phyloP scores from a whole-genome alignment of 2,329 filamentous ascomycete genomes.

The Calonectria honghensis region DNA sequence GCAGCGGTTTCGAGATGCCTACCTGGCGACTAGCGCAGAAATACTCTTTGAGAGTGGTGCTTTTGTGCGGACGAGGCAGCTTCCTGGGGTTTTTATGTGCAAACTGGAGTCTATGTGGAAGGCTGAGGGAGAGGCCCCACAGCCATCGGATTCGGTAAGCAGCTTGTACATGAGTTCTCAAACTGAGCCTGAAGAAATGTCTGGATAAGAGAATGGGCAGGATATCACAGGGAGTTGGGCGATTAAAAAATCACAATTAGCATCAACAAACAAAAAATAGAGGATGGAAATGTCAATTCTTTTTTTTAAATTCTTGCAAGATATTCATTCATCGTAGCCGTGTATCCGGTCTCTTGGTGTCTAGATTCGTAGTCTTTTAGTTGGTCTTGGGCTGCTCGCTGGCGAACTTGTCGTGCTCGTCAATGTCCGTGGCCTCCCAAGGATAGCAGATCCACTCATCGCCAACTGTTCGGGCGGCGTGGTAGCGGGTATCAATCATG shows the following conservation, averaged over 20 bases:
- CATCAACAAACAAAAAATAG: not conserved
- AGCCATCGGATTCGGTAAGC: not conserved
- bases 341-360: slow-evolving; percentile 30
- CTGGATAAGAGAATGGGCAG: not conserved
- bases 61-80: not conserved
- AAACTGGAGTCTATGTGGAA: slow-evolving; percentile 35
- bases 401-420: slow-evolving; percentile 88
- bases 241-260: slow-evolving; percentile 2
- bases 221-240: not conserved
- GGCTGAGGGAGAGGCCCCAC: not conserved
- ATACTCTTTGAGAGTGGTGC: slow-evolving; percentile 6
- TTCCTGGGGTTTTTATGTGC: slow-evolving; percentile 24
- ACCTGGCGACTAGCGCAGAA: slow-evolving; percentile 14
- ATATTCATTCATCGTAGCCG: slow-evolving; percentile 45
- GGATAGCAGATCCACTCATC: slow-evolving; percentile 99
- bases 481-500: slow-evolving; percentile 86
- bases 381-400: slow-evolving; percentile 63
- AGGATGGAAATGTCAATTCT: slow-evolving; percentile 14
- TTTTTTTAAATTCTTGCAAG: slow-evolving; percentile 29
- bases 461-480: slow-evolving; percentile 90
- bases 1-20: slow-evolving; percentile 12
- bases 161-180: slow-evolving; percentile 1
- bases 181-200: not conserved
- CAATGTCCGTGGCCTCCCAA: slow-evolving; percentile 96
- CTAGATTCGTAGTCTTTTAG: slow-evolving; percentile 48